Evolutionary conservation across 371 early-diverging fungal genomes (phyloP).

Genomic region (Mycotypha africana): DNA sequence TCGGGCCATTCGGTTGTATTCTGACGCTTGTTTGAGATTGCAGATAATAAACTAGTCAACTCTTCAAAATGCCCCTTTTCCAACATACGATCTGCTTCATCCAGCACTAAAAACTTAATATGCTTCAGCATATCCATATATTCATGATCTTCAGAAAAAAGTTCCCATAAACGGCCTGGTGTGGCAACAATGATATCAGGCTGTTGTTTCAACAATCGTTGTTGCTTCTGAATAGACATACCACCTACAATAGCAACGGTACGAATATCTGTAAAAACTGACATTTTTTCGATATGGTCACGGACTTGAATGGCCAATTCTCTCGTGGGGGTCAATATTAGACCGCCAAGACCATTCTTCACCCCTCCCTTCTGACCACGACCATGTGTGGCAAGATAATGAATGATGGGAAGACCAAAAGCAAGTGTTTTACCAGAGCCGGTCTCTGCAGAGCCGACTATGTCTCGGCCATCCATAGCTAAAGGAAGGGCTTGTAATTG

Average conservation of each 20-base stretch:
- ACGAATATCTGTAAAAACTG: slow-evolving; percentile 49
- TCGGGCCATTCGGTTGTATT: slow-evolving; percentile 41
- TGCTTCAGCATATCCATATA: slow-evolving; percentile 48
- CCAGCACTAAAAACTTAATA: slow-evolving; percentile 77
- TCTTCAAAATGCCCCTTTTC: slow-evolving; percentile 90
- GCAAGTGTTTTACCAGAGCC: slow-evolving; percentile 95
- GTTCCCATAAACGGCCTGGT: slow-evolving; percentile 95
- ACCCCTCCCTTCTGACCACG: no score
- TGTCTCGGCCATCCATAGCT: slow-evolving; percentile 72
- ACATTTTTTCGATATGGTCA: slow-evolving; percentile 64
- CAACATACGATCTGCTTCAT: slow-evolving; percentile 98
- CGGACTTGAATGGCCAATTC: slow-evolving; percentile 90
- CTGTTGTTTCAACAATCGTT: slow-evolving; percentile 58
- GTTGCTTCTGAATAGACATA: slow-evolving; percentile 89
- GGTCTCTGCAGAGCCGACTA: slow-evolving; percentile 98
- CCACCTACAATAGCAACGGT: slow-evolving; percentile 87
- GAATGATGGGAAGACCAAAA: slow-evolving; percentile 85
- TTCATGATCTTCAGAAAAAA: slow-evolving; percentile 66
- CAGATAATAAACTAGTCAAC: slow-evolving; percentile 57
- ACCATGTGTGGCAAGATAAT: slow-evolving; percentile 45
- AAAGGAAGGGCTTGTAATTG: slow-evolving; percentile 83
- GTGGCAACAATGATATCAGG: slow-evolving; percentile 96
- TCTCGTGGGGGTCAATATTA: slow-evolving; percentile 88
- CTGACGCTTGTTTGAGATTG: slow-evolving; percentile 48
- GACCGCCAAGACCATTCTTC: slow-evolving; percentile 26